Evolutionary conservation across 306 rosid species (phyloP).

Genomic region (Sophora flavescens): DNA sequence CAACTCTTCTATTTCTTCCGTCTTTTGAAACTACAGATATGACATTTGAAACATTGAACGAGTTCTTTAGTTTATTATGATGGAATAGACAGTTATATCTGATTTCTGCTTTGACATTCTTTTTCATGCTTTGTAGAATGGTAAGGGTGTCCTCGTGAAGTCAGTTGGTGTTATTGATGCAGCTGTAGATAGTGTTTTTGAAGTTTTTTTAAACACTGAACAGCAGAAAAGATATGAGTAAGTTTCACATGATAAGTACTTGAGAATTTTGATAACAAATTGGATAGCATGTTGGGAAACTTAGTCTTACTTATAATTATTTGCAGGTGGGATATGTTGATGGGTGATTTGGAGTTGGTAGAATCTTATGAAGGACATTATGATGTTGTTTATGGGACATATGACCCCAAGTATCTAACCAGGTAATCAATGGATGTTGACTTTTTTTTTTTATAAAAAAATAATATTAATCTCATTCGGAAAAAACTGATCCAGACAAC

Average conservation of each 20-base stretch:
- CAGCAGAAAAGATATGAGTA: conserved; percentile 90
- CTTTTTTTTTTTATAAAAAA: not conserved
- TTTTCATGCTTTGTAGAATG: conserved; percentile 64
- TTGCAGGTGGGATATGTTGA: conserved; percentile 97
- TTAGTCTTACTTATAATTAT: conserved; percentile 37
- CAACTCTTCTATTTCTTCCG: not conserved
- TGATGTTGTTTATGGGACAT: conserved; percentile 89
- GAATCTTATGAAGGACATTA: conserved; percentile 84
- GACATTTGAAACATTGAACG: not conserved
- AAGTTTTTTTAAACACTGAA: conserved; percentile 75
- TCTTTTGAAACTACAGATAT: conserved; percentile 32
- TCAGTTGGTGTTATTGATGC: conserved; percentile 88
- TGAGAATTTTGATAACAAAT: not conserved
- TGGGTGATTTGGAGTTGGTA: conserved; percentile 84
- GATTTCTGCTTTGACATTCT: conserved; percentile 32
- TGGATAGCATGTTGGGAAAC: not conserved
- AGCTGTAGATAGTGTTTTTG: conserved; percentile 79
- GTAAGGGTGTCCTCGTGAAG: conserved; percentile 84
- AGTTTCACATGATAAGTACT: conserved; percentile 43
- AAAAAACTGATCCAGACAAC: not conserved
- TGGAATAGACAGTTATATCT: not conserved
- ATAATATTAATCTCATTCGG: not conserved
- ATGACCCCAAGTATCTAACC: conserved; percentile 82
- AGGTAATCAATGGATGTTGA: conserved; percentile 57
- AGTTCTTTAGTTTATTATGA: not conserved